These are phyloP conservation scores for Rutstroemia sp. DNA, from an alignment of 2,329 filamentous ascomycete genomes.

Conservation along the genomic window DNA sequence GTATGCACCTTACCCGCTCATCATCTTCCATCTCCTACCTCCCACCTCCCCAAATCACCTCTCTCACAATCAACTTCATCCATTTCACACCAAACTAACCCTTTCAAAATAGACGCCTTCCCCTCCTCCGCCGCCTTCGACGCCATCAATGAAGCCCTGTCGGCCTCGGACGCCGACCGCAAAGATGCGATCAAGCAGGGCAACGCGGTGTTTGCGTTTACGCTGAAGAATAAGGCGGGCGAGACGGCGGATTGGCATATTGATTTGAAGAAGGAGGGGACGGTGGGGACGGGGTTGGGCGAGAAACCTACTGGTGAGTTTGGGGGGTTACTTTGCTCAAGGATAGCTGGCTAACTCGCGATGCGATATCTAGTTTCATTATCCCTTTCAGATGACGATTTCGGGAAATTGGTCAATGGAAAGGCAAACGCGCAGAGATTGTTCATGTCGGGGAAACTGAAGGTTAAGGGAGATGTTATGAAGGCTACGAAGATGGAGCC, in stretches of 20 bases:
- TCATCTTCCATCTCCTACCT: neutral
- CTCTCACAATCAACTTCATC: neutral
- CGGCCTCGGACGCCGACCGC: constrained; percentile 61
- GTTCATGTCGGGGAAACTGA: constrained; percentile 95
- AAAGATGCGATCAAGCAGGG: constrained; percentile 87
- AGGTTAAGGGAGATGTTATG: constrained; percentile 98
- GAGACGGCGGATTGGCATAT: constrained; percentile 87
- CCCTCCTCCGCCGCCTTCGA: constrained; percentile 91
- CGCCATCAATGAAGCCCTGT: constrained; percentile 67
- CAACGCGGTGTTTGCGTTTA: constrained; percentile 84
- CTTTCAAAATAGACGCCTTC: constrained; percentile 58
- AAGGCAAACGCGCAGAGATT: constrained; percentile 91
- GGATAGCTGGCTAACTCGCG: neutral
- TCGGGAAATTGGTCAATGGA: constrained; percentile 72
- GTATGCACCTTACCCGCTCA: neutral
- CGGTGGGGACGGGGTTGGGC: constrained; percentile 69
- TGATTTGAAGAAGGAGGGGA: constrained; percentile 85
- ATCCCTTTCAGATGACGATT: constrained; percentile 76
- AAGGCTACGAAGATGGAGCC: constrained; percentile 90
- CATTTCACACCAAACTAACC: neutral
- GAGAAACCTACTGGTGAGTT: constrained; percentile 76
- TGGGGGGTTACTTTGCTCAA: too few species aligned
- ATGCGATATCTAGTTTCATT: constrained; percentile 61
- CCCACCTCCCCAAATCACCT: too few species aligned
- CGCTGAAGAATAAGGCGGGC: constrained; percentile 77